Conservation (phyloP, 140 eudicot genomes). For the Stevia rebaudiana region DNA sequence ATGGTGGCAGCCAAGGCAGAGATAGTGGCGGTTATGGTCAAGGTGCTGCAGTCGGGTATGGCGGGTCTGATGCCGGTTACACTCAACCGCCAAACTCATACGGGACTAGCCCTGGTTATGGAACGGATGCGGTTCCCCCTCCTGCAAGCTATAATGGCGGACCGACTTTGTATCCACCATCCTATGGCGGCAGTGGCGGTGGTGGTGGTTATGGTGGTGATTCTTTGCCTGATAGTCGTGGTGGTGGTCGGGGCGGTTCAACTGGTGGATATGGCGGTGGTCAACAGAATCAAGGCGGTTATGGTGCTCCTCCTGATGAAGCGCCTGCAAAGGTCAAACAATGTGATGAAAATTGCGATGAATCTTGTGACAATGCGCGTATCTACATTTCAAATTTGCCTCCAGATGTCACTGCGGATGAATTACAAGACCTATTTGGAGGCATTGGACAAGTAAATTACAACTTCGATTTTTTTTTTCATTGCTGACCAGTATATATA, state of each 20-base stretch:
- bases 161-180: conserved; percentile 79
- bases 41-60: conserved; percentile 48
- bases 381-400: conserved; percentile 92
- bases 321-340: conserved; percentile 74
- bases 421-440: conserved; percentile 82
- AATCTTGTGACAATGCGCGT: conserved; percentile 76
- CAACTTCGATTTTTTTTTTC: conserved; percentile 12
- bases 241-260: conserved; percentile 73
- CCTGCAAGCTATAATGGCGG: conserved; percentile 89
- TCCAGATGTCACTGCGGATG: conserved; percentile 81
- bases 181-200: conserved; percentile 51
- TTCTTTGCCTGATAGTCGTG: conserved; percentile 47
- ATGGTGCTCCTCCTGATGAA: conserved; percentile 53
- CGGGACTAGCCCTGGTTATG: conserved; percentile 52
- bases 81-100: conserved; percentile 51
- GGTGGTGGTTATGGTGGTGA: conserved; percentile 69
- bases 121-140: conserved; percentile 89
- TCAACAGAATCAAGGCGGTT: conserved; percentile 48
- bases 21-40: conserved; percentile 69
- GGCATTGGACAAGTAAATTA: conserved; percentile 88
- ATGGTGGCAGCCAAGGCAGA: conserved; percentile 58
- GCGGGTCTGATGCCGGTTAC: conserved; percentile 54
- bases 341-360: conserved; percentile 92
- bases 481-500: background rate
- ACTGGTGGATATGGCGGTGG: conserved; percentile 67